Evolutionary conservation across 2,329 filamentous ascomycete species (phyloP), one percentile per base, ranked within the genome.

Genomic region (Plenodomus biglobosus): DNA sequence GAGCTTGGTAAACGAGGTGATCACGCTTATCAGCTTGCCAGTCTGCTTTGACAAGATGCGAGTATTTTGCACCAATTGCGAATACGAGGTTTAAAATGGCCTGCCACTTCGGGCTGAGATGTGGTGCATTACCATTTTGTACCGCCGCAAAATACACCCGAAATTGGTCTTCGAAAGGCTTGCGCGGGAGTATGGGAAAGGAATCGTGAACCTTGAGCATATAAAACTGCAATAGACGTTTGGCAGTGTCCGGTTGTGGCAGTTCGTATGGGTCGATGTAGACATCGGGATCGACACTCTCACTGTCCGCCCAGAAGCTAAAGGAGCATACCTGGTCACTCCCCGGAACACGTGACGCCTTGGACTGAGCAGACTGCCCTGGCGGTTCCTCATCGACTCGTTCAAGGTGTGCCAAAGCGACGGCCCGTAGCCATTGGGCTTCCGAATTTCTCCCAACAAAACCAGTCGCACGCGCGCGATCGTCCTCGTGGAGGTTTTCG

Each of bases 41-140:
- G 5, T 45, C 49, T 5, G 61, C 61, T 38, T 67, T 57, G n/a
- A 58, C 53, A 21, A 72, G 61, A 43, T 70, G 62, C n/a, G 66
- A 66, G 40, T 73, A 68, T 44, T 68, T 69, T 32, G 73, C 68
- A 3, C 67, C 73, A n/a, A 76, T 71, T 3, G 74, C 74, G 45
- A 76, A 74, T 1, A 76, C 65, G 20, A 76, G 47, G 35, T 76
- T 75, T 43, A 76, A 34, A 16, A 73, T 73, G 7, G 68, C 68
- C 30, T 70, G 64, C 73, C 73, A 75, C 42, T 61, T 66, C 8
- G 44, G 42, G 34, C 55, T 64, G 3, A 64, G 46, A 3, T 40
- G 52, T 2, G 57, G 53, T 15, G 57, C 46, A 11, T 53, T 61
- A 10, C 57, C 59, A 17, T 42, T 50, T 8, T 58, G 53, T n/a